phyloP scores from a whole-genome alignment of 2,329 filamentous ascomycete genomes.

The Xylaria sp. region DNA sequence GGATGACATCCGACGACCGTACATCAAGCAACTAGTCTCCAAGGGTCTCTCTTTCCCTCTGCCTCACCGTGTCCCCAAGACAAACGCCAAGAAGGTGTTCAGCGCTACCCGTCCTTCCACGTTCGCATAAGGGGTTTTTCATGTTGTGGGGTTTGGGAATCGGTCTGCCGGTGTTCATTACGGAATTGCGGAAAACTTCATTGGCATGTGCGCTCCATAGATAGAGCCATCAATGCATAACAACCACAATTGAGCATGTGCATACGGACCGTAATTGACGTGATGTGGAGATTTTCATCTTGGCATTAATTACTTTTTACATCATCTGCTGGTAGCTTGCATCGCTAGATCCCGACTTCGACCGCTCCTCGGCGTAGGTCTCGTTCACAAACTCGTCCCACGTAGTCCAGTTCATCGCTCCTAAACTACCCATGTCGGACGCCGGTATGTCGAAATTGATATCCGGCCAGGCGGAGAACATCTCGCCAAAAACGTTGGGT shows the following conservation, averaged over 20 bases:
- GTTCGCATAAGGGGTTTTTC: constrained; percentile 80
- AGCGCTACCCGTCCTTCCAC: constrained; percentile 90
- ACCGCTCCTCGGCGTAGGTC: constrained; percentile 38
- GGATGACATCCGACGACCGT: constrained; percentile 94
- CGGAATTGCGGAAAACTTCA: constrained; percentile 61
- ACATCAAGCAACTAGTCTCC: constrained; percentile 97
- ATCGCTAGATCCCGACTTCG: constrained; percentile 31
- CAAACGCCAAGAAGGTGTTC: constrained; percentile 87
- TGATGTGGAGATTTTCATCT: constrained; percentile 11
- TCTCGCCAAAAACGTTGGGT: constrained; percentile 12
- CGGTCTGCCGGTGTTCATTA: constrained; percentile 64
- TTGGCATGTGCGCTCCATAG: constrained; percentile 58
- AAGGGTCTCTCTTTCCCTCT: constrained; percentile 98
- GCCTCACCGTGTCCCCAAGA: constrained; percentile 90
- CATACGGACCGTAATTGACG: constrained; percentile 13
- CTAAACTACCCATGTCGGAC: constrained; percentile 17
- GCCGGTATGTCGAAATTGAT: constrained; percentile 31
- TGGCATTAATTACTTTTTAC: constrained; percentile 5
- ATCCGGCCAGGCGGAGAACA: constrained; percentile 26
- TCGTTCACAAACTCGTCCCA: constrained; percentile 52
- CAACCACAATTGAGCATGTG: constrained; percentile 30
- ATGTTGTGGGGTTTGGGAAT: constrained; percentile 54
- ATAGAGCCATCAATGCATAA: constrained; percentile 36
- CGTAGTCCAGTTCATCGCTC: constrained; percentile 40
- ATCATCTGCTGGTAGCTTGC: constrained; percentile 12